A percentile compares a stretch with the other conserved stretches of the same genome.
These are phyloP conservation scores for Gossypium lobatum DNA, from an alignment of 441 rosid species.

Conservation along the genomic window DNA sequence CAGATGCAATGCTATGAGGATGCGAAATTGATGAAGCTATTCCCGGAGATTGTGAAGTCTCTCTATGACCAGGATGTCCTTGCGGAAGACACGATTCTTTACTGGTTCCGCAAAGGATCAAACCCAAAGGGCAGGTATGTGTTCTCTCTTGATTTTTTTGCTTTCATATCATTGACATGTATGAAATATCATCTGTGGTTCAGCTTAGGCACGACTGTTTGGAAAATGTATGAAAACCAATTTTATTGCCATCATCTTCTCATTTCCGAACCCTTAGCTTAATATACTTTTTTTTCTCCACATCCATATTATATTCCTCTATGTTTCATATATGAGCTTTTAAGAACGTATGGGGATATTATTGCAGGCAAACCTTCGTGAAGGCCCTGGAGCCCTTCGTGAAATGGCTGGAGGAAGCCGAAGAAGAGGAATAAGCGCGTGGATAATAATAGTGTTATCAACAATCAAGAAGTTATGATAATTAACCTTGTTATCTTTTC, in stretches of 20 bases:
- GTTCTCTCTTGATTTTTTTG: not conserved
- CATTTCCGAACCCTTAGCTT: not conserved
- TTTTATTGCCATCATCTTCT: not conserved
- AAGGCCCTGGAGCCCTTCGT: constrained; percentile 90
- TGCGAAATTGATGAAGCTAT: constrained; percentile 92
- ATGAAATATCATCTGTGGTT: not conserved
- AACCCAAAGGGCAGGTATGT: constrained; percentile 88
- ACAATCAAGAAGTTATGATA: not conserved
- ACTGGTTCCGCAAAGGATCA: constrained; percentile 87
- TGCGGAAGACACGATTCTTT: constrained; percentile 86
- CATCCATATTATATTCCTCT: not conserved
- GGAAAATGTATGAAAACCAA: not conserved
- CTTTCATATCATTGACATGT: not conserved
- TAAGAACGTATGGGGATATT: not conserved
- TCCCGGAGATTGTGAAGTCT: constrained; percentile 83
- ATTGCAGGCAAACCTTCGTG: constrained; percentile 78
- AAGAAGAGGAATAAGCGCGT: constrained; percentile 68
- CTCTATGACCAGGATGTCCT: constrained; percentile 93
- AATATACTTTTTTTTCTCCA: not conserved
- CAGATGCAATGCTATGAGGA: constrained; percentile 99
- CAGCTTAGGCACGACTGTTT: not conserved
- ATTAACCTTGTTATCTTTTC: not conserved
- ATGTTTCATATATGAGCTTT: not conserved
- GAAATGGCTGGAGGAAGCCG: constrained; percentile 97
- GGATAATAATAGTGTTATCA: not conserved